Evolutionary conservation across 345 rosid genomes (phyloP), one percentile per base, ranked within the genome.

Genomic region (Angophora floribunda): DNA sequence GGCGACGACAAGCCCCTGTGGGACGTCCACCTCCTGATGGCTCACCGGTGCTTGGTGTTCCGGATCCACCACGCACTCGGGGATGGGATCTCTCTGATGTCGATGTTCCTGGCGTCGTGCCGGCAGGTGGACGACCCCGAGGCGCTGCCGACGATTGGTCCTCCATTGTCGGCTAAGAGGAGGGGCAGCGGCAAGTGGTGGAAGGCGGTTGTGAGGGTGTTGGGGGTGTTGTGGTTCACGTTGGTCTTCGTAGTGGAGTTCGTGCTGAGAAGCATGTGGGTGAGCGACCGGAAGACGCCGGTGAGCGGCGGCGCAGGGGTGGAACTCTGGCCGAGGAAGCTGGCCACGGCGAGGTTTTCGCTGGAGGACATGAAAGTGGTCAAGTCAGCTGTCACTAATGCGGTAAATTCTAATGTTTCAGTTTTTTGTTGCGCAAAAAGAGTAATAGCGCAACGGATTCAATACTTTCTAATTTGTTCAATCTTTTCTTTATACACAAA

Each of bases 321-420:
- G 92, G 96, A 95, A 93, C 93, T 92, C 13, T 94, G 96, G 96
- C 97, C 95, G 52, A 92, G 97, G 89, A 94, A 92, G 89, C 80
- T 93, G 78, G 93, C 89, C 30, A 94, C 94, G 12, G 96, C 97
- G 24, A 90, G 79, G 88, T 94, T 95, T 63, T 36, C 78, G 90
- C 89, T 95, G 19, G 92, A 93, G 1, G 96, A 95, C 88, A 94
- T 94, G 95, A 94, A 94, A 85, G 13, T 49, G 45, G 97, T 94
- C 15, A 94, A 93, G 92, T 89, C 26, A 7, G 92, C 94, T 0
- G 87, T 94, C 86, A 52, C 93, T 9, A 88, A 90, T 41, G 93
- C 93, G 86, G 95, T 93, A 91, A 91, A 92, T 88, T 8, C 19
- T 14, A 6, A n/a, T n/a, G 47, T 86, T 55, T 1, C n/a, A 26